Evolutionary conservation across 2,329 filamentous ascomycete genomes (phyloP).

Genomic region (Penicillium sumatraense): DNA sequence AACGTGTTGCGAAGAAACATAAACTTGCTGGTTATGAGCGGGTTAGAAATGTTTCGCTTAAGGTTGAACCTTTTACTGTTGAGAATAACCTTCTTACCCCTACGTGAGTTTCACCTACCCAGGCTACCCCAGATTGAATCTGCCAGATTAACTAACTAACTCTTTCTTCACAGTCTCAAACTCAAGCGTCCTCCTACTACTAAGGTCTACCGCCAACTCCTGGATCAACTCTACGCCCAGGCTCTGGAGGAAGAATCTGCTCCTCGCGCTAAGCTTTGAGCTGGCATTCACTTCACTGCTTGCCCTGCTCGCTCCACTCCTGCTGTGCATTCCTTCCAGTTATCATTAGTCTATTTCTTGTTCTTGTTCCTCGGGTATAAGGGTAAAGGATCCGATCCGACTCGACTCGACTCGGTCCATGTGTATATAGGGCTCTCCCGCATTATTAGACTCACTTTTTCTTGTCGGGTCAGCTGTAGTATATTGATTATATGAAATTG

Average conservation of each 20-base stretch:
- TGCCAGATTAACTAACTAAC: conserved; percentile 32
- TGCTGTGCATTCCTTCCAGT: not conserved
- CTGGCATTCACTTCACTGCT: no score
- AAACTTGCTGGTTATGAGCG: conserved; percentile 93
- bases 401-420: no score
- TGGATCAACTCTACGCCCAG: conserved; percentile 67
- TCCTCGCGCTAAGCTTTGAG: conserved; percentile 43
- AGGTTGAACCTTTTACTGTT: conserved; percentile 87
- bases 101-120: conserved; percentile 44
- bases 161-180: conserved; percentile 60
- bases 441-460: no score
- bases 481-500: no score
- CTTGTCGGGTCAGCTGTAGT: no score
- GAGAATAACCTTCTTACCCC: conserved; percentile 78
- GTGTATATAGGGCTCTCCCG: no score
- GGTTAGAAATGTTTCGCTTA: conserved; percentile 73
- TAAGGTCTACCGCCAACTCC: conserved; percentile 62
- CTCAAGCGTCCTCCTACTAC: conserved; percentile 71
- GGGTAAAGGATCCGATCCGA: no score
- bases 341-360: no score
- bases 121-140: not conserved
- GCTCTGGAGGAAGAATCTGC: conserved; percentile 45
- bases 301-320: no score
- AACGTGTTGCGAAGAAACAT: conserved; percentile 75
- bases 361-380: no score